Evolutionary conservation across 1,284 basidiomycete genomes (phyloP).

Genomic region (Mycosarcoma maydis): DNA sequence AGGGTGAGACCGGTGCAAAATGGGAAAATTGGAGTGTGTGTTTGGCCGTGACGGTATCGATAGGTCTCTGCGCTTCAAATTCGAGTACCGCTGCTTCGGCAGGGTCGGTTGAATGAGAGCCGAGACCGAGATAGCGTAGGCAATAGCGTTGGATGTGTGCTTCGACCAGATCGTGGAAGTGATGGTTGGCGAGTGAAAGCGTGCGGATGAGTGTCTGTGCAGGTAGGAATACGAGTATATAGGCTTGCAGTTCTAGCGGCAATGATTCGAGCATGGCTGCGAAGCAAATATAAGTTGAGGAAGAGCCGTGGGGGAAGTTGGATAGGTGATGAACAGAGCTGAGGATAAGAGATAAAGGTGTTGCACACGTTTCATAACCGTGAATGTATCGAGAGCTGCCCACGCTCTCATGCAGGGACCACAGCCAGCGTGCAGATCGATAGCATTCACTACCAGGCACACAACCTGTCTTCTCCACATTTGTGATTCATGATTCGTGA

Average conservation of each 20-base stretch:
- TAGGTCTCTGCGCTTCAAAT: constrained; percentile 57
- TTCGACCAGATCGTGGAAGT: constrained; percentile 46
- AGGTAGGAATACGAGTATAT: constrained; percentile 48
- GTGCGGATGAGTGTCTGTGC: constrained; percentile 34
- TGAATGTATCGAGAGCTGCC: neutral
- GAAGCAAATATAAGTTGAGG: neutral
- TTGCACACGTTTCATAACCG: neutral
- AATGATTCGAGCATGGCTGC: constrained; percentile 30
- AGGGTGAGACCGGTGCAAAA: constrained; percentile 24
- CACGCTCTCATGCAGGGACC: constrained; percentile 36
- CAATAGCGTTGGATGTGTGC: constrained; percentile 45
- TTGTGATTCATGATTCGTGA: neutral
- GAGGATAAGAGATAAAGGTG: neutral
- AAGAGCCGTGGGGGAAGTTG: neutral
- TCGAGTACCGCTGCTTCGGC: constrained; percentile 31
- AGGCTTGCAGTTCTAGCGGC: constrained; percentile 46
- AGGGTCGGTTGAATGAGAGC: constrained; percentile 7
- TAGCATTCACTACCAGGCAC: too few relatives aligned
- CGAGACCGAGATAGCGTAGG: constrained; percentile 27
- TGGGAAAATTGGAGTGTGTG: constrained; percentile 52
- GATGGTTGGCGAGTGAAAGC: constrained; percentile 39
- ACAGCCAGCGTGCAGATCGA: constrained; percentile 13
- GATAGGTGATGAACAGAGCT: neutral
- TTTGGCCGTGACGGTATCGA: constrained; percentile 58
- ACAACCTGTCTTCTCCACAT: constrained; percentile 15